A percentile compares a stretch with the other conserved stretches of the same genome.
phyloP scores from a whole-genome alignment of 1,139 yeast genomes.

The Kurtzmaniella quercitrusa region DNA sequence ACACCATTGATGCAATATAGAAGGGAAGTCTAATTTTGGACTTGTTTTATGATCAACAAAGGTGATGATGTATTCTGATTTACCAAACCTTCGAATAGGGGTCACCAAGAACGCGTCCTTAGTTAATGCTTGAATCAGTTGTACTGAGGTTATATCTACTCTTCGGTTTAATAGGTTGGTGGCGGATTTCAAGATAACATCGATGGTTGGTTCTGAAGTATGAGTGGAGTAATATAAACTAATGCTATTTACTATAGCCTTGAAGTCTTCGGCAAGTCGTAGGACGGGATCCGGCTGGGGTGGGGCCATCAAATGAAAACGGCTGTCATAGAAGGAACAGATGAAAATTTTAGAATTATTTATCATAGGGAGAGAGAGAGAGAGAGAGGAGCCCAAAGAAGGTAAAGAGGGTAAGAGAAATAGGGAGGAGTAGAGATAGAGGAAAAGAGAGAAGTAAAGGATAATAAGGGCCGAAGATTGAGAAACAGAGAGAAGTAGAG shows the following conservation, averaged over 20 bases:
- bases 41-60: slow-evolving; percentile 3
- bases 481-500: too few relatives aligned
- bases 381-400: too few relatives aligned
- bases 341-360: not conserved
- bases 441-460: too few relatives aligned
- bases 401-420: too few relatives aligned
- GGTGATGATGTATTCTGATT: slow-evolving; percentile 2
- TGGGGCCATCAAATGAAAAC: not conserved
- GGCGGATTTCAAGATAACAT: slow-evolving; percentile 17
- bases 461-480: too few relatives aligned
- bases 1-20: slow-evolving; percentile 53
- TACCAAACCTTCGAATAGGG: slow-evolving; percentile 6
- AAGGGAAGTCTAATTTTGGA: slow-evolving; percentile 1
- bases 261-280: slow-evolving; percentile 22
- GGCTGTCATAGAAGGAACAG: not conserved
- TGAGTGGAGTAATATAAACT: slow-evolving; percentile 24
- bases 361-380: not conserved
- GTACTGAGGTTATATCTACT: slow-evolving; percentile 15
- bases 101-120: slow-evolving; percentile 15
- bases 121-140: slow-evolving; percentile 13
- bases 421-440: too few relatives aligned
- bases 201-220: slow-evolving; percentile 19
- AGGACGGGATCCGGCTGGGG: slow-evolving; percentile 4
- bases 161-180: slow-evolving; percentile 14
- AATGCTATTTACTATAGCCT: slow-evolving; percentile 4